Conservation (phyloP, 495 filamentous ascomycete genomes). For the Durotheca rogersii region DNA sequence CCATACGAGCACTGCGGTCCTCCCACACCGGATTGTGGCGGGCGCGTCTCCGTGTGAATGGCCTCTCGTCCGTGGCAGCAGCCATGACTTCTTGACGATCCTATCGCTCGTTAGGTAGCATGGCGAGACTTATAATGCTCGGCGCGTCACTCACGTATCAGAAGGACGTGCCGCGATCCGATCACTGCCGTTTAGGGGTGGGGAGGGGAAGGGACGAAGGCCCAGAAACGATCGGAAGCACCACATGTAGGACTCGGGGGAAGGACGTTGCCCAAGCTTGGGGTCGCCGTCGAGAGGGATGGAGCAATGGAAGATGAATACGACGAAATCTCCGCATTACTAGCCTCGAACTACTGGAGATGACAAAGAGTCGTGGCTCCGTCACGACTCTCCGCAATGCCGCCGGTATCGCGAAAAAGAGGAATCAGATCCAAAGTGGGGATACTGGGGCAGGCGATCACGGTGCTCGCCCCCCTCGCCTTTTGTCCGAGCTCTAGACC, state of each 20-base stretch:
- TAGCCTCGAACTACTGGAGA: not conserved
- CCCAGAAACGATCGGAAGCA: too few species aligned
- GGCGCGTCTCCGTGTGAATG: not conserved
- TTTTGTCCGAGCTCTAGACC: not conserved
- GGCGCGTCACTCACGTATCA: too few species aligned
- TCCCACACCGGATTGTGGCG: not conserved
- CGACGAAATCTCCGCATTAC: too few species aligned
- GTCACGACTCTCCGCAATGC: not conserved
- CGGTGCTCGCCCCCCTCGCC: conserved; percentile 9
- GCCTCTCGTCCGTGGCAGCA: not conserved
- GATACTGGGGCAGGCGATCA: conserved; percentile 1
- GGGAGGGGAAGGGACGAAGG: too few species aligned
- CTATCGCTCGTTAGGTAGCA: too few species aligned
- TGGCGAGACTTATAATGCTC: too few species aligned
- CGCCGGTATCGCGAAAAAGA: not conserved
- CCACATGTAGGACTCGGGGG: not conserved
- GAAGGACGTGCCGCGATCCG: too few species aligned
- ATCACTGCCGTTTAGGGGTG: too few species aligned
- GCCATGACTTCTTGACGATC: too few species aligned
- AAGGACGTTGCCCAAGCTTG: too few species aligned
- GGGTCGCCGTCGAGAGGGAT: too few species aligned
- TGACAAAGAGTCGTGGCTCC: not conserved
- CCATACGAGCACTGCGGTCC: conserved; percentile 4
- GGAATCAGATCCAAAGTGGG: not conserved
- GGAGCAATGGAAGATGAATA: too few species aligned